Evolutionary conservation across 2,329 filamentous ascomycete species (phyloP).

Genomic region (Clonostachys sp.): DNA sequence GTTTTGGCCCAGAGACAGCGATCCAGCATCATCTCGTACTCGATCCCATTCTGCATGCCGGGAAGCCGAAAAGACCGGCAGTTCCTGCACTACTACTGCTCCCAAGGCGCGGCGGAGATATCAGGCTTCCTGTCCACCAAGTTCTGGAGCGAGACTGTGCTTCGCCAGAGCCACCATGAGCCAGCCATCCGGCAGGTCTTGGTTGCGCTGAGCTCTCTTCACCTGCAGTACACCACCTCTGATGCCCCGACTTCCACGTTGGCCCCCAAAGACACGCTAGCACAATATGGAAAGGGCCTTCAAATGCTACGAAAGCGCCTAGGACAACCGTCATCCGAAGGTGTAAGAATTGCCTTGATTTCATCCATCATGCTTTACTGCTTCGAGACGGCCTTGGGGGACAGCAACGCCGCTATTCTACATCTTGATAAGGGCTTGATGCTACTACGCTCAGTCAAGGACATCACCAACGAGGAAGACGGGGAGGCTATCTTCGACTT

Average conservation of each 20-base stretch:
- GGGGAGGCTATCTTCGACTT: not conserved
- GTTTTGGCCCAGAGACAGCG: no score
- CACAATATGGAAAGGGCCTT: not conserved
- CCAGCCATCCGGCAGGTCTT: slow-evolving; percentile 6
- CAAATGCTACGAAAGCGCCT: not conserved
- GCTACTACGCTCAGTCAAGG: not conserved
- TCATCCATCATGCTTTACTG: slow-evolving; percentile 7
- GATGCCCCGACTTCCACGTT: not conserved
- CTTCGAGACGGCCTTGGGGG: slow-evolving; percentile 6
- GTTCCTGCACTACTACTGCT: slow-evolving; percentile 9
- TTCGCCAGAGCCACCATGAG: slow-evolving; percentile 6
- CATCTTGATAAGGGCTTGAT: slow-evolving; percentile 4
- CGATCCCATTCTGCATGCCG: slow-evolving; percentile 7
- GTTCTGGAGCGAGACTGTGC: slow-evolving; percentile 7
- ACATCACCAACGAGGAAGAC: not conserved
- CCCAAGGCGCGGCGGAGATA: slow-evolving; percentile 4
- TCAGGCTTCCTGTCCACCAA: slow-evolving; percentile 5
- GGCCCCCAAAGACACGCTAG: not conserved
- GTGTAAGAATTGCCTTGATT: slow-evolving; percentile 2
- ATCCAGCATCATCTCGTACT: not conserved
- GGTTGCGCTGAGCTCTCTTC: slow-evolving; percentile 6
- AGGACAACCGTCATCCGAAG: not conserved
- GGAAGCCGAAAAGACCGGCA: slow-evolving; percentile 8
- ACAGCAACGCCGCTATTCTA: slow-evolving; percentile 4
- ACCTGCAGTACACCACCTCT: slow-evolving; percentile 2